phyloP scores from a whole-genome alignment of 2,329 filamentous ascomycete genomes.

The Phialocephala subalpina region DNA sequence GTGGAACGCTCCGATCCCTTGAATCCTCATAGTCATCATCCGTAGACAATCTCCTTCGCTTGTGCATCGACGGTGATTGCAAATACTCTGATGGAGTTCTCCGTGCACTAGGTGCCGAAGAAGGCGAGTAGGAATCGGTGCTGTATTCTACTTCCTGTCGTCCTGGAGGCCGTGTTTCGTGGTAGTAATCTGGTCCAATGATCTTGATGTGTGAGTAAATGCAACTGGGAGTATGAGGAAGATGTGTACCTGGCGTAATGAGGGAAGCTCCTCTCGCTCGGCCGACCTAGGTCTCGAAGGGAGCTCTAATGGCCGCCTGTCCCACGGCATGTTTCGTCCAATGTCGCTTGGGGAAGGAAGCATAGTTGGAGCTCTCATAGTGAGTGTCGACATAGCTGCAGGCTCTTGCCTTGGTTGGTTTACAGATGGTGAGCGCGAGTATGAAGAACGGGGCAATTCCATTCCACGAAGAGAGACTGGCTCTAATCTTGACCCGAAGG shows the following conservation, averaged over 20 bases:
- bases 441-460: constrained; percentile 28
- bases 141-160: constrained; percentile 21
- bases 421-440: constrained; percentile 18
- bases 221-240: background rate
- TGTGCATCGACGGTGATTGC: constrained; percentile 15
- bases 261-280: constrained; percentile 32
- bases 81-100: background rate
- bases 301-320: constrained; percentile 20
- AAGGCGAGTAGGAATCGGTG: constrained; percentile 22
- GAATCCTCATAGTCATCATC: constrained; percentile 26
- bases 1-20: constrained; percentile 24
- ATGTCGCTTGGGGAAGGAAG: constrained; percentile 24
- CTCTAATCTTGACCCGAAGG: background rate
- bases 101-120: constrained; percentile 3
- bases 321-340: constrained; percentile 15
- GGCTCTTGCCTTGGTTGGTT: constrained; percentile 1
- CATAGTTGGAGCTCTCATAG: constrained; percentile 21
- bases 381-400: constrained; percentile 28
- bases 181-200: constrained; percentile 32
- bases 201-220: constrained; percentile 24
- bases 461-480: constrained; percentile 23
- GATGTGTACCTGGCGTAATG: constrained; percentile 33
- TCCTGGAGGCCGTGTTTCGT: constrained; percentile 14
- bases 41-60: constrained; percentile 32
- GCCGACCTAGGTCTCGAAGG: constrained; percentile 24